These are phyloP conservation scores for Alternaria sp. DNA, from an alignment of 2,329 filamentous ascomycete species.

Conservation along the genomic window DNA sequence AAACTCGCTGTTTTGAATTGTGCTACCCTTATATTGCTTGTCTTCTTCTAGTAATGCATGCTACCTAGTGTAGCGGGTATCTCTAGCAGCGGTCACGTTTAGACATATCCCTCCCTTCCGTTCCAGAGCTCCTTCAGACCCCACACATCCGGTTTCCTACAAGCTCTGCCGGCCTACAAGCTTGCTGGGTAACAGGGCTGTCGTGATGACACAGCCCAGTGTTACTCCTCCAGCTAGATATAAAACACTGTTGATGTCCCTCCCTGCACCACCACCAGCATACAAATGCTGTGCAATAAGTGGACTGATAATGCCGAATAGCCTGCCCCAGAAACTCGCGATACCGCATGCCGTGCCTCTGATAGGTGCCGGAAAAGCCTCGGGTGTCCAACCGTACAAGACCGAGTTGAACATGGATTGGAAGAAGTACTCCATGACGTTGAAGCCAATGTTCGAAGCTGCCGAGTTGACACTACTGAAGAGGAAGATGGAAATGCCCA, in stretches of 20 bases:
- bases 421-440: conserved; percentile 63
- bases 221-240: conserved; percentile 66
- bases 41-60: neutral
- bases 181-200: conserved; percentile 58
- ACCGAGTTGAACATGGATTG: conserved; percentile 63
- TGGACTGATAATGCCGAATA: conserved; percentile 67
- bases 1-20: neutral
- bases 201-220: conserved; percentile 61
- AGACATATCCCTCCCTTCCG: neutral
- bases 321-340: conserved; percentile 66
- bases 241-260: conserved; percentile 60
- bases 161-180: conserved; percentile 35
- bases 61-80: conserved; percentile 6
- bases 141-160: neutral
- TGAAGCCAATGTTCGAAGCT: conserved; percentile 59
- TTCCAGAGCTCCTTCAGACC: neutral
- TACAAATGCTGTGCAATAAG: conserved; percentile 61
- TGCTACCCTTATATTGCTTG: neutral
- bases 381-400: conserved; percentile 62
- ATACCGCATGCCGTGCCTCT: conserved; percentile 63
- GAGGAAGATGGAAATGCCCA: conserved; percentile 56
- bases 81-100: neutral
- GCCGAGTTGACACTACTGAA: conserved; percentile 56
- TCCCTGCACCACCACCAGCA: conserved; percentile 36
- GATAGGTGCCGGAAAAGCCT: conserved; percentile 61